These are phyloP conservation scores for Fraxinus americana DNA, from an alignment of 257 asterid genomes.

Conservation along the genomic window DNA sequence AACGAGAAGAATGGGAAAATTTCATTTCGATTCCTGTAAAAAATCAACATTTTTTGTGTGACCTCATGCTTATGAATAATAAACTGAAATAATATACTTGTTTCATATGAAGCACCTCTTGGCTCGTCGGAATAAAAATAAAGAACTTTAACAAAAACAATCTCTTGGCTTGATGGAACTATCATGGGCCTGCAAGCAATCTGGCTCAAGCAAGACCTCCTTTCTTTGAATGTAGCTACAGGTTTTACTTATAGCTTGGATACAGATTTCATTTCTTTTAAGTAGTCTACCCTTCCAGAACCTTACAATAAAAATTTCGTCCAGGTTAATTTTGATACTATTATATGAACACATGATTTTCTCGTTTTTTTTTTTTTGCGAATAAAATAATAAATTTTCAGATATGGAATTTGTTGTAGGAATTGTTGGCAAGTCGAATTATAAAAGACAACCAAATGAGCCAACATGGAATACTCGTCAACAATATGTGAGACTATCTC, in stretches of 20 bases:
- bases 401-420: neutral
- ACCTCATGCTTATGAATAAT: too few species aligned
- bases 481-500: neutral
- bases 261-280: neutral
- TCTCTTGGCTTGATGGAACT: too few species aligned
- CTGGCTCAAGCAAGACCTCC: too few species aligned
- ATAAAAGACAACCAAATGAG: too few species aligned
- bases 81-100: neutral
- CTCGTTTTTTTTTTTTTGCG: too few species aligned
- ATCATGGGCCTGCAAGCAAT: too few species aligned
- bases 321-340: neutral
- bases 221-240: neutral
- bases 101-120: neutral
- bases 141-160: neutral
- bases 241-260: neutral
- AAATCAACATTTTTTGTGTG: conserved; percentile 4
- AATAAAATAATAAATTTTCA: too few species aligned
- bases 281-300: neutral
- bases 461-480: too few species aligned
- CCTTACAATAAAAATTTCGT: neutral
- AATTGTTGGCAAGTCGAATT: too few species aligned
- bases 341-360: neutral
- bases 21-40: neutral
- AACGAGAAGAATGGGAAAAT: neutral
- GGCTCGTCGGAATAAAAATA: neutral